phyloP scores from a whole-genome alignment of 148 eudicot genomes.

The Dysphania ambrosioides region DNA sequence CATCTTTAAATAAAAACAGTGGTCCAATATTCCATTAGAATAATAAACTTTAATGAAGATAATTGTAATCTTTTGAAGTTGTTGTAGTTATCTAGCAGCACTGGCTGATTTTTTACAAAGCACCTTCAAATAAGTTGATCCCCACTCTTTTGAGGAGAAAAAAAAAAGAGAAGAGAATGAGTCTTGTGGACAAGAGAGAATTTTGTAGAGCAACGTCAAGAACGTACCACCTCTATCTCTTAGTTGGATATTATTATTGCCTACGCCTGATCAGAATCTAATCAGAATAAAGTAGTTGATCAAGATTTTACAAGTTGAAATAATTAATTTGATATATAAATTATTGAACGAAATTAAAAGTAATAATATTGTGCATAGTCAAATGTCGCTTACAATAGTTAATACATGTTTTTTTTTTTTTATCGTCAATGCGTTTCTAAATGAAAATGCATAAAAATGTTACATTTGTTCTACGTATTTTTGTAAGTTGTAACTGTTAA shows the following conservation, averaged over 20 bases:
- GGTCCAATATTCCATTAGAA: conserved; percentile 13
- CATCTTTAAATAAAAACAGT: conserved; percentile 1
- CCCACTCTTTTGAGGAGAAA: not conserved
- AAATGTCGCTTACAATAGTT: no score
- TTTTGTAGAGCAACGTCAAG: not conserved
- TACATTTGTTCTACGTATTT: no score
- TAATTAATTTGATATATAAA: no score
- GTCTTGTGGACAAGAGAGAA: not conserved
- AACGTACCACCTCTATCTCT: not conserved
- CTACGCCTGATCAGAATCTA: not conserved
- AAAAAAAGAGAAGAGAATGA: not conserved
- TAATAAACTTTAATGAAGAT: conserved; percentile 4
- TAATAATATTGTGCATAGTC: no score
- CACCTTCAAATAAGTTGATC: not conserved
- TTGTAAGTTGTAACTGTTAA: no score
- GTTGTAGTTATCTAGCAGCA: not conserved
- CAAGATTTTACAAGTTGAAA: conserved; percentile 2
- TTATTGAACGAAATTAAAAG: no score
- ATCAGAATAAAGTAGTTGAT: not conserved
- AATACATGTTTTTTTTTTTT: no score
- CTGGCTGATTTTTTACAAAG: not conserved
- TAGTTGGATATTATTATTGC: conserved; percentile 10
- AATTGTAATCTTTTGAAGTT: conserved; percentile 4
- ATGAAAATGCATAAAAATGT: no score
- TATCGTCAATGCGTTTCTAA: no score